Evolutionary conservation across 2,329 filamentous ascomycete genomes (phyloP).

Genomic region (Rutstroemia sp.): DNA sequence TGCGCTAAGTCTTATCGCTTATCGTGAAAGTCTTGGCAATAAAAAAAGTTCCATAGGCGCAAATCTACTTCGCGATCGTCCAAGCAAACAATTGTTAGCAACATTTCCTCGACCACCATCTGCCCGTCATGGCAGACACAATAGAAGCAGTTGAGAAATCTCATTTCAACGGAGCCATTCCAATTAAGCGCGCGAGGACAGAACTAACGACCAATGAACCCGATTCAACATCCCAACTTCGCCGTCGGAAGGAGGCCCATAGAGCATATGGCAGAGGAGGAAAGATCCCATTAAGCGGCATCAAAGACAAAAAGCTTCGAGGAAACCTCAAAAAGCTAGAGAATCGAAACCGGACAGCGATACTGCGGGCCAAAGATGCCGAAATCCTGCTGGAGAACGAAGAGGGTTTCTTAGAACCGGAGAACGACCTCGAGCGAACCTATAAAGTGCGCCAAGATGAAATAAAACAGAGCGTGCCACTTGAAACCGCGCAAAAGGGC

Average conservation of each 20-base stretch:
- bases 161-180: conserved; percentile 45
- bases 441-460: conserved; percentile 90
- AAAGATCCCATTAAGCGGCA: conserved; percentile 60
- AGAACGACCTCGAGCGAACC: conserved; percentile 81
- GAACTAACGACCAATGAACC: conserved; percentile 34
- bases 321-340: conserved; percentile 74
- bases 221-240: conserved; percentile 28
- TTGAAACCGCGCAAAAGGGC: conserved; percentile 84
- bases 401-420: conserved; percentile 78
- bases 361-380: conserved; percentile 83
- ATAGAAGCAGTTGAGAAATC: conserved; percentile 12
- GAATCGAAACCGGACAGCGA: conserved; percentile 71
- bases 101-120: not conserved
- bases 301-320: conserved; percentile 86
- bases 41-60: conserved; percentile 3
- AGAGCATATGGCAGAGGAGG: conserved; percentile 78
- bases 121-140: conserved; percentile 13
- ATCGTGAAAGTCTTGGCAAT: conserved; percentile 3
- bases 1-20: conserved; percentile 14
- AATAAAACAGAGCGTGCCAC: conserved; percentile 63
- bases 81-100: not conserved
- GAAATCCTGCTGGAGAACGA: conserved; percentile 90
- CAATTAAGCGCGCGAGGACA: conserved; percentile 41
- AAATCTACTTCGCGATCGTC: conserved; percentile 2
- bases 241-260: conserved; percentile 55